Evolutionary conservation across 345 rosid genomes (phyloP), one percentile per base, ranked within the genome.

Genomic region (Hibiscus syriacus): DNA sequence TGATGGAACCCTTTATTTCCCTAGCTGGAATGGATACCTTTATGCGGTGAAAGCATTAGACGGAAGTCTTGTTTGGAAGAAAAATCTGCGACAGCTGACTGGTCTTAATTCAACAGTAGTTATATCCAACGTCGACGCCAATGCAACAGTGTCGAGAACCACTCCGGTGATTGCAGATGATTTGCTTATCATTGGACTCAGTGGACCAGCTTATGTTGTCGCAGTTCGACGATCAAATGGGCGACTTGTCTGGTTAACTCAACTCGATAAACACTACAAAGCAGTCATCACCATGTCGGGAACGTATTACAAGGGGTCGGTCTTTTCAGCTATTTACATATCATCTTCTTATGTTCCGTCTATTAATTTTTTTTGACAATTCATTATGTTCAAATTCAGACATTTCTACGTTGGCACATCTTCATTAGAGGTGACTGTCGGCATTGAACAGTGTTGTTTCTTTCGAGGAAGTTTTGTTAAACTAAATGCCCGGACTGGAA

Each of bases 1-100:
- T 6, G 10, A 69, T 1, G 79, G 81, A 12, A 73, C 66, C 1
- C 79, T 81, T 17, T 83, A 81, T 55, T 81, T 83, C 61, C 87
- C 87, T 3, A 74, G 80, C 13, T 85, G 85, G 87, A 81, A 85
- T 62, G 85, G 84, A 5, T 73, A 55, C 39, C 12, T 85, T 43
- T 79, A 77, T 53, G 87, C 90, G 0, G 78, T 85, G 16, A 74
- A 71, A 11, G 86, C 84, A 2, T 57, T 64, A 12, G 9, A 20
- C 13, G 55, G 72, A 26, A 20, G 55, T 22, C 77, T 76, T 41
- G 66, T 78, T 22, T 85, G 90, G 86, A 56, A 77, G 77, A 70
- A 74, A 70, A 76, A 81, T 69, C 71, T 85, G 12, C 26, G 58
- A 26, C 48, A 79, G 64, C 3, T 76, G 38, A 79, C 85, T 1